Conservation (phyloP, 1,284 basidiomycete genomes). For the Waitea zeae region DNA sequence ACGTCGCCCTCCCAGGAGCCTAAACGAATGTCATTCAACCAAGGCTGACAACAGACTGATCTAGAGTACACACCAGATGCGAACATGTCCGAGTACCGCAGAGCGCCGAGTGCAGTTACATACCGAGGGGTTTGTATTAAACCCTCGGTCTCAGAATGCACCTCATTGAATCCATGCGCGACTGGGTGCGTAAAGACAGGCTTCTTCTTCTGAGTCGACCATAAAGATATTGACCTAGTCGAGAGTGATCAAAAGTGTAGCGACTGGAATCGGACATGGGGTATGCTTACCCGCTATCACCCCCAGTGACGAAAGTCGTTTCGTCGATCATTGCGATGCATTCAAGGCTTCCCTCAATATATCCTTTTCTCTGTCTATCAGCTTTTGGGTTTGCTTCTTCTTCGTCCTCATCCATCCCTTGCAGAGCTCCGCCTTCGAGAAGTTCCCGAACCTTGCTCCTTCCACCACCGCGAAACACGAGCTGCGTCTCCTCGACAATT, state of each 20-base stretch:
- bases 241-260: constrained; percentile 4
- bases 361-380: too few species aligned
- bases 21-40: constrained; percentile 12
- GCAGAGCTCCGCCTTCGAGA: constrained; percentile 60
- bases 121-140: constrained; percentile 67
- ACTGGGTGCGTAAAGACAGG: constrained; percentile 74
- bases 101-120: constrained; percentile 71
- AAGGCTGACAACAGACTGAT: constrained; percentile 4
- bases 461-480: constrained; percentile 90
- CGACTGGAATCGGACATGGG: constrained; percentile 7
- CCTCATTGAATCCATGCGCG: constrained; percentile 75
- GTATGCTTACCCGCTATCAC: constrained; percentile 75
- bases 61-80: constrained; percentile 48
- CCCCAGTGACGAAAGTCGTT: constrained; percentile 81
- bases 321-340: constrained; percentile 92
- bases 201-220: constrained; percentile 94
- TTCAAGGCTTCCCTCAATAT: constrained; percentile 84
- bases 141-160: constrained; percentile 56
- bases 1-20: constrained; percentile 89
- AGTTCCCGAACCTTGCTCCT: constrained; percentile 64
- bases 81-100: constrained; percentile 86
- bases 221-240: constrained; percentile 82
- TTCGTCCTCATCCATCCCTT: constrained; percentile 19
- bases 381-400: constrained; percentile 13
- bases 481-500: constrained; percentile 87